phyloP scores from a whole-genome alignment of 352 stramenopile genomes.

The Pythium monospermum region DNA sequence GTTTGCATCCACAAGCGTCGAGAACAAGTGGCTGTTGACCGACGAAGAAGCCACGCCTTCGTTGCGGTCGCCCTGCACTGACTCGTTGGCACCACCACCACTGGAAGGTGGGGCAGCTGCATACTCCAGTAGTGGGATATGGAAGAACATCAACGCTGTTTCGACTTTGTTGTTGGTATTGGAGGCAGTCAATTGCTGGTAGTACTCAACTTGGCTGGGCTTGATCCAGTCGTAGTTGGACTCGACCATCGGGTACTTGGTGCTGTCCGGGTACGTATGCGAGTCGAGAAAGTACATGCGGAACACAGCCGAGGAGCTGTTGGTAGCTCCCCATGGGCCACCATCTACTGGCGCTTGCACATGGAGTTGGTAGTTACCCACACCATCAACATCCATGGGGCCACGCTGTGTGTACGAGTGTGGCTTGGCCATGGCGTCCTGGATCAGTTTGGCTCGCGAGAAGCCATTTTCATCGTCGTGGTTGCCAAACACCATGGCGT shows the following conservation, averaged over 20 bases:
- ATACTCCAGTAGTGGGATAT: conserved; percentile 57
- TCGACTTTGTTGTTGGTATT: conserved; percentile 13
- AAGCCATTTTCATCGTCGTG: conserved; percentile 52
- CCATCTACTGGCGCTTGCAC: conserved; percentile 31
- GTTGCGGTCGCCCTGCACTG: no score
- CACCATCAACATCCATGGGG: conserved; percentile 36
- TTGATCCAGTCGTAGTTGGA: conserved; percentile 54
- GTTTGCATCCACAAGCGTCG: conserved; percentile 35
- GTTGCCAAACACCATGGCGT: conserved; percentile 57
- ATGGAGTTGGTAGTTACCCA: conserved; percentile 62
- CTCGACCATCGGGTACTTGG: conserved; percentile 29
- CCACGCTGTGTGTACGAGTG: conserved; percentile 48
- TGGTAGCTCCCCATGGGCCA: conserved; percentile 25
- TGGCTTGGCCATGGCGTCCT: conserved; percentile 27
- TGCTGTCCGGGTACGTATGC: conserved; percentile 19
- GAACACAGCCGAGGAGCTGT: conserved; percentile 26
- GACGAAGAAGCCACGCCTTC: conserved; percentile 32
- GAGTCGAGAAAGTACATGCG: conserved; percentile 69
- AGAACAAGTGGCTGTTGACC: conserved; percentile 40
- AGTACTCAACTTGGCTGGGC: conserved; percentile 43
- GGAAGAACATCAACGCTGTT: conserved; percentile 61
- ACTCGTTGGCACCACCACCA: no score
- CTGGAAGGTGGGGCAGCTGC: no score
- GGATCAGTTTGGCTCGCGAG: conserved; percentile 33
- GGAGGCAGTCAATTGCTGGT: conserved; percentile 25